Evolutionary conservation across 208 protist species (phyloP), one percentile per base, ranked within the genome.

Genomic region (Trypanosoma rangeli): DNA sequence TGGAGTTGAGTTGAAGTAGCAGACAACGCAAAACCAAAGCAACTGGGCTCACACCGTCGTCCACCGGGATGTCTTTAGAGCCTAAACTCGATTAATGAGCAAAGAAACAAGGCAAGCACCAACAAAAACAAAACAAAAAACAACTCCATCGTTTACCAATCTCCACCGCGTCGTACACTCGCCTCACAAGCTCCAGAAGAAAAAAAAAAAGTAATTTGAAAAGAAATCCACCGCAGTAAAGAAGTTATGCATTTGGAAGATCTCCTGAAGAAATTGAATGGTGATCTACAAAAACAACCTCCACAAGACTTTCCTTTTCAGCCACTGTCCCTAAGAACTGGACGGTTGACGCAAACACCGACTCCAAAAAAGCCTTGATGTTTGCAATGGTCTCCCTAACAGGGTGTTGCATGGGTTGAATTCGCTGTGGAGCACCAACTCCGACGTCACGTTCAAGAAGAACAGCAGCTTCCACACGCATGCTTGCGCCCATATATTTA

Each of bases 271-370:
- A 24, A n/a, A 49, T 44, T 56, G 28, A 39, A 8, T 35, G 13
- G 35, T 66, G 12, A 39, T 78, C 59, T 4, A 73, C 52, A 33
- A 78, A 78, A 42, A 73, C 49, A 52, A 78, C 56, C 18, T 37
- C 35, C 33, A 67, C 31, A 50, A 78, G 28, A 69, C 49, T 71
- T 53, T 78, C 65, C 15, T 26, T 71, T 50, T 78, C 58, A 42
- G 60, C 65, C 22, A 73, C 28, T 24, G 58, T 58, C 13, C 3
- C 39, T 20, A 78, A 31, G 12, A 71, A 46, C 28, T 9, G 31
- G 3, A 57, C 13, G 29, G 3, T 53, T 5, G 33, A 20, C 49
- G 64, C 64, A 22, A n/a, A 28, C 9, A 76, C 22, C 0, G 57
- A 31, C 8, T 50, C 16, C 3, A 67, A 53, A 28, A 37, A 31